These are phyloP conservation scores for Zygotorulaspora florentina DNA, from an alignment of 805 yeast species.

Conservation along the genomic window DNA sequence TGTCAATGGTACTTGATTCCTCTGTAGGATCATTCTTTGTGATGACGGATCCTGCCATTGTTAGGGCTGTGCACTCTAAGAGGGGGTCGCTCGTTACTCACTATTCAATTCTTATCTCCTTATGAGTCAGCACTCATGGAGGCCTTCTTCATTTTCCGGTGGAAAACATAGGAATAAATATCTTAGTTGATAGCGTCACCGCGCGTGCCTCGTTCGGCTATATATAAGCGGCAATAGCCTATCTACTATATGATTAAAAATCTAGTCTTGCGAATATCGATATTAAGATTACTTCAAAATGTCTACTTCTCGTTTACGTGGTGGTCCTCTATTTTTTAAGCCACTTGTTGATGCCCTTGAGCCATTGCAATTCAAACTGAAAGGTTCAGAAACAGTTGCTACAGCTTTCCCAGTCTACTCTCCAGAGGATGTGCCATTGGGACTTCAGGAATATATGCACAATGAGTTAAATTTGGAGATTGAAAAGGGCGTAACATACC, in stretches of 20 bases:
- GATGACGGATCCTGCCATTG: not conserved
- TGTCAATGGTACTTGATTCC: conserved; percentile 26
- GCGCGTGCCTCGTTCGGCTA: no score
- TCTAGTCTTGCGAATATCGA: no score
- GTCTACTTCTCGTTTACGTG: conserved; percentile 21
- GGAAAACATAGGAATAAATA: no score
- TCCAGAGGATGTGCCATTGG: conserved; percentile 45
- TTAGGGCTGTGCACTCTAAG: not conserved
- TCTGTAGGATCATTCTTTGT: not conserved
- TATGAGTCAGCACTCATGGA: not conserved
- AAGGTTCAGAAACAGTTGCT: conserved; percentile 43
- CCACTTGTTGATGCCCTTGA: conserved; percentile 36
- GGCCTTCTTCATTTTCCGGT: no score
- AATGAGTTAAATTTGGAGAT: conserved; percentile 60
- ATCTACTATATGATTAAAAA: no score
- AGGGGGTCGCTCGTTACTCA: no score
- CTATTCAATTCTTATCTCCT: not conserved
- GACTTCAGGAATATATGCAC: conserved; percentile 44
- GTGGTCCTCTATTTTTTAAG: conserved; percentile 35
- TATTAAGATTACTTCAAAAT: not conserved
- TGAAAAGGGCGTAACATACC: conserved; percentile 73
- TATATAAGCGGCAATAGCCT: no score
- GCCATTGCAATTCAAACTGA: conserved; percentile 40
- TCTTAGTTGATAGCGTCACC: no score
- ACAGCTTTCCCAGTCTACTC: conserved; percentile 60